Conservation (phyloP, 441 rosid species). For the Erodium texanum region DNA sequence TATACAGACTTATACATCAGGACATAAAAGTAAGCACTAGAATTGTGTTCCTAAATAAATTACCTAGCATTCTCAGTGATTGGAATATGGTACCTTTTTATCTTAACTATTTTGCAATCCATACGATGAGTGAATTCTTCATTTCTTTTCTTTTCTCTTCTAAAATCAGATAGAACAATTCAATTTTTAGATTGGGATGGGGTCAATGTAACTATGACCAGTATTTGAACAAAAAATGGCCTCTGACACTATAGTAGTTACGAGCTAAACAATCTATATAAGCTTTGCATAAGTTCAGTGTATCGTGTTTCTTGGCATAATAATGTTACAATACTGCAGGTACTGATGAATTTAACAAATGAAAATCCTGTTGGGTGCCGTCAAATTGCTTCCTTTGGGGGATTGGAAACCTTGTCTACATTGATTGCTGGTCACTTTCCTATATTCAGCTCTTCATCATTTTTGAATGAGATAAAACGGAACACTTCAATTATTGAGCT, state of each 20-base stretch:
- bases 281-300: background rate
- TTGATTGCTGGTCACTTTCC: slow-evolving; percentile 78
- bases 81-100: background rate
- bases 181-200: background rate
- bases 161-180: background rate
- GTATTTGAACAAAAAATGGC: background rate
- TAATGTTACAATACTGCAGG: slow-evolving; percentile 36
- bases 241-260: background rate
- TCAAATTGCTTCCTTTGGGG: slow-evolving; percentile 77
- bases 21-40: background rate
- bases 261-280: background rate
- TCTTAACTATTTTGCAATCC: background rate
- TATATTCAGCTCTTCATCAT: slow-evolving; percentile 41
- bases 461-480: slow-evolving; percentile 28
- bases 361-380: slow-evolving; percentile 75
- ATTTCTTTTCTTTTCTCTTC: background rate
- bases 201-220: background rate
- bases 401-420: slow-evolving; percentile 65
- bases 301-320: background rate
- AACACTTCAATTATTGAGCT: slow-evolving; percentile 21
- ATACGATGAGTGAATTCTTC: background rate
- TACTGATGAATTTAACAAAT: slow-evolving; percentile 91
- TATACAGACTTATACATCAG: background rate
- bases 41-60: background rate
- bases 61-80: background rate